Evolutionary conservation across 164 flowering plant species (phyloP).

Genomic region (Nymphaea thermarum): DNA sequence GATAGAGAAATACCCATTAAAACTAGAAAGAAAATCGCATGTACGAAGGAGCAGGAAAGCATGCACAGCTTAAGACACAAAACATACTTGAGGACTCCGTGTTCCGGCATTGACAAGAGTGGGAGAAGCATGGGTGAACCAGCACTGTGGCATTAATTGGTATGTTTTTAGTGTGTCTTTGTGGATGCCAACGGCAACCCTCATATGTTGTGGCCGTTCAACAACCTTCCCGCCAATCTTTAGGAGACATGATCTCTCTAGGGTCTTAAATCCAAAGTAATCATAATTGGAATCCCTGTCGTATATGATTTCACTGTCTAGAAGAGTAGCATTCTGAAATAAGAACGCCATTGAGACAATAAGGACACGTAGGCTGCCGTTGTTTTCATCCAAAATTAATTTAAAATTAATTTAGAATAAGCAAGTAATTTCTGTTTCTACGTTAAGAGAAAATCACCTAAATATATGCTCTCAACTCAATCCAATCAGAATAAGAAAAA

Average conservation of each 20-base stretch:
- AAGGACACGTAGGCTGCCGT: no score
- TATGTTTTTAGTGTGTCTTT: conserved; percentile 84
- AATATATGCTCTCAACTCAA: no score
- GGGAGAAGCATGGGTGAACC: conserved; percentile 99
- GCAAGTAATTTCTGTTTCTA: no score
- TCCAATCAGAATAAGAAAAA: no score
- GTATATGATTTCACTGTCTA: conserved; percentile 96
- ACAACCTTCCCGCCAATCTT: conserved; percentile 88
- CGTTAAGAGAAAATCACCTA: no score
- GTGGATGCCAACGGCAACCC: conserved; percentile 98
- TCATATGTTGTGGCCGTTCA: conserved; percentile 99
- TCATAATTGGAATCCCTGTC: conserved; percentile 98
- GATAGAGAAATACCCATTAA: conserved; percentile 11
- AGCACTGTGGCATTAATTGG: conserved; percentile 93
- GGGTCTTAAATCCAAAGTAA: conserved; percentile 98
- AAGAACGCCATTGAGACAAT: background rate
- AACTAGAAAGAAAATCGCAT: background rate
- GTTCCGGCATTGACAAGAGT: conserved; percentile 97
- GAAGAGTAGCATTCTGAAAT: conserved; percentile 79
- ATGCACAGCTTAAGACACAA: background rate
- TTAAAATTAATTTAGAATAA: no score
- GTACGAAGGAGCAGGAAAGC: no score
- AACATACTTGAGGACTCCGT: conserved; percentile 88
- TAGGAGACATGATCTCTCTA: conserved; percentile 93
- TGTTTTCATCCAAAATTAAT: no score